These are phyloP conservation scores for Taxillus chinensis DNA, from an alignment of 164 flowering plant genomes.

Conservation along the genomic window DNA sequence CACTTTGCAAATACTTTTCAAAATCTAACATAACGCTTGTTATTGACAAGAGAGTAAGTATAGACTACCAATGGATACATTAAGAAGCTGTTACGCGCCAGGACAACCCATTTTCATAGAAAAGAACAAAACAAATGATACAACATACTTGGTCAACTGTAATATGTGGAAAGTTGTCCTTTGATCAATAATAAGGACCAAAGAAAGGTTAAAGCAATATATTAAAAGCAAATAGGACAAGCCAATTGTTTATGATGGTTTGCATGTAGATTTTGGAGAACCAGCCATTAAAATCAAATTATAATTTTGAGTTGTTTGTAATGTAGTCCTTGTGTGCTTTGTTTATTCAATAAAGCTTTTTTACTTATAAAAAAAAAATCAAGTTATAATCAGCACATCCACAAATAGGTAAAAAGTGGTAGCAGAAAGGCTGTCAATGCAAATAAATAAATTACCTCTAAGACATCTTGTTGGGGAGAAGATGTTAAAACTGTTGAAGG, in stretches of 20 bases:
- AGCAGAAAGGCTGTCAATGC: not conserved
- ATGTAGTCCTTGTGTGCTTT: too few relatives aligned
- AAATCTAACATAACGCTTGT: too few relatives aligned
- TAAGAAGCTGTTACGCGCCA: too few relatives aligned
- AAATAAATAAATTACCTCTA: conserved; percentile 42
- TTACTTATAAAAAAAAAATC: not conserved
- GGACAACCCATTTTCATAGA: too few relatives aligned
- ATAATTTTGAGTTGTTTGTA: too few relatives aligned
- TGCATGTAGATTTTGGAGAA: not conserved
- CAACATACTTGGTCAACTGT: too few relatives aligned
- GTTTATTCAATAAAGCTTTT: not conserved
- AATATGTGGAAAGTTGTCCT: not conserved
- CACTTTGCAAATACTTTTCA: too few relatives aligned
- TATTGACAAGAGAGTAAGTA: too few relatives aligned
- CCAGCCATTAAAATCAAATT: not conserved
- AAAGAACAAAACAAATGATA: too few relatives aligned
- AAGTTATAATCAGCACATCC: not conserved
- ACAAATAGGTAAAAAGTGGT: not conserved
- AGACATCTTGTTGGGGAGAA: conserved; percentile 82
- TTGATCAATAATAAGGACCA: not conserved
- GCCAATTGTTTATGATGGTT: too few relatives aligned
- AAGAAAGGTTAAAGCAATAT: not conserved
- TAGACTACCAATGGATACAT: not conserved
- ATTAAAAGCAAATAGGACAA: too few relatives aligned
- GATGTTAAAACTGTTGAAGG: conserved; percentile 84